A percentile compares a stretch with the other conserved stretches of the same genome.
phyloP scores from a whole-genome alignment of 176 grass and related monocot species.

The Cenchrus americanus region DNA sequence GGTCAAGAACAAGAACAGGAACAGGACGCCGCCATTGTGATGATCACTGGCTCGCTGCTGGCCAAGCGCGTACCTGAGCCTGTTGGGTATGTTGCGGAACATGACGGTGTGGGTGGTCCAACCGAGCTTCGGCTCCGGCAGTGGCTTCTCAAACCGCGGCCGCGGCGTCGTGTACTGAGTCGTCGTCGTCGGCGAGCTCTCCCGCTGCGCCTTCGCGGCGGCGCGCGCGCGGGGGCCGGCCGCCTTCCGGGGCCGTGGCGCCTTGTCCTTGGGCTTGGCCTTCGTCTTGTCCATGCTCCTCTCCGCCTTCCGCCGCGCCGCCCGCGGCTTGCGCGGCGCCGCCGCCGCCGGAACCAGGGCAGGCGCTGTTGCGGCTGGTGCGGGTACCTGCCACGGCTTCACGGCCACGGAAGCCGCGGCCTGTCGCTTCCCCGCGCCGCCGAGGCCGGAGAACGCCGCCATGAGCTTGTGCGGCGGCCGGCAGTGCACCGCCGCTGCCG shows the following conservation, averaged over 20 bases:
- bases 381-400: background rate
- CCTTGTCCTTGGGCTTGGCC: background rate
- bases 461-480: no score
- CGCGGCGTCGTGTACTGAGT: constrained; percentile 16
- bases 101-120: constrained; percentile 62
- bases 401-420: background rate
- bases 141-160: background rate
- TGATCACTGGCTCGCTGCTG: background rate
- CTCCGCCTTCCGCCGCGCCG: background rate
- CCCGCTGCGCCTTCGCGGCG: no score
- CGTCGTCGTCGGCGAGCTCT: background rate
- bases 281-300: background rate
- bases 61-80: constrained; percentile 35
- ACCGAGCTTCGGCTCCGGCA: background rate
- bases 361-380: background rate
- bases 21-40: background rate
- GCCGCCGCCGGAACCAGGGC: background rate
- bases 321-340: background rate
- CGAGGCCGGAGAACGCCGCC: background rate
- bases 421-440: background rate
- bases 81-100: constrained; percentile 82
- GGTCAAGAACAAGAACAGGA: background rate
- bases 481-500: no score
- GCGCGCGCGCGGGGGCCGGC: background rate
- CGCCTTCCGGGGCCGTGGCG: background rate